Evolutionary conservation across 495 filamentous ascomycete species (phyloP).

Genomic region (Choiromyces venosus): DNA sequence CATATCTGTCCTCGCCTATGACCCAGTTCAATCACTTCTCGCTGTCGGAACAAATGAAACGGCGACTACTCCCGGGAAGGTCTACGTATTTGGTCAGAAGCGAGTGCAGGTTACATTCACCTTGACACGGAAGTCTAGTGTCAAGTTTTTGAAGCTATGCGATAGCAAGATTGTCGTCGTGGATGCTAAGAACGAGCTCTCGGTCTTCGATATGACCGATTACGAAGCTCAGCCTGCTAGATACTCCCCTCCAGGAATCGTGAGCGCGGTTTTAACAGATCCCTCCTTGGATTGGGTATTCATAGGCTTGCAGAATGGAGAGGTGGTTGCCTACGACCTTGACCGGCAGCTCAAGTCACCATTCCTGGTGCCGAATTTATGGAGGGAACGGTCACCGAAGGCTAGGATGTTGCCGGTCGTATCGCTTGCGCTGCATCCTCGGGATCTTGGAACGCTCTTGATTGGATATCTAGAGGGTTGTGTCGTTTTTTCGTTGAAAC

Average conservation of each 20-base stretch:
- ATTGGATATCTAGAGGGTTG: slow-evolving; percentile 84
- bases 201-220: slow-evolving; percentile 62
- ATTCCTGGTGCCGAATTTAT: slow-evolving; percentile 78
- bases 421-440: slow-evolving; percentile 76
- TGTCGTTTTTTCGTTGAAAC: slow-evolving; percentile 87
- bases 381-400: slow-evolving; percentile 60
- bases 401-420: slow-evolving; percentile 57
- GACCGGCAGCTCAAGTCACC: slow-evolving; percentile 69
- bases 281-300: slow-evolving; percentile 88
- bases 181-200: slow-evolving; percentile 76
- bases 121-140: slow-evolving; percentile 60
- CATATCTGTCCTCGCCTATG: slow-evolving; percentile 69
- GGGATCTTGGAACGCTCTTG: slow-evolving; percentile 85
- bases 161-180: slow-evolving; percentile 59
- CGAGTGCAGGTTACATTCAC: slow-evolving; percentile 66
- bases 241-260: slow-evolving; percentile 67
- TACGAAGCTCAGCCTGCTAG: slow-evolving; percentile 36
- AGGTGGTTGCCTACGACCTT: slow-evolving; percentile 83
- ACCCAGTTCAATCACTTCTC: slow-evolving; percentile 86
- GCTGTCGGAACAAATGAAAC: slow-evolving; percentile 87
- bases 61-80: slow-evolving; percentile 68
- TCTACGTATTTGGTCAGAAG: slow-evolving; percentile 84
- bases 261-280: slow-evolving; percentile 68
- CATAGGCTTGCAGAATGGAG: slow-evolving; percentile 68
- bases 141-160: slow-evolving; percentile 67